Evolutionary conservation across 2,329 filamentous ascomycete species (phyloP), one percentile per base, ranked within the genome.

Genomic region (Teratosphaeria destructans): DNA sequence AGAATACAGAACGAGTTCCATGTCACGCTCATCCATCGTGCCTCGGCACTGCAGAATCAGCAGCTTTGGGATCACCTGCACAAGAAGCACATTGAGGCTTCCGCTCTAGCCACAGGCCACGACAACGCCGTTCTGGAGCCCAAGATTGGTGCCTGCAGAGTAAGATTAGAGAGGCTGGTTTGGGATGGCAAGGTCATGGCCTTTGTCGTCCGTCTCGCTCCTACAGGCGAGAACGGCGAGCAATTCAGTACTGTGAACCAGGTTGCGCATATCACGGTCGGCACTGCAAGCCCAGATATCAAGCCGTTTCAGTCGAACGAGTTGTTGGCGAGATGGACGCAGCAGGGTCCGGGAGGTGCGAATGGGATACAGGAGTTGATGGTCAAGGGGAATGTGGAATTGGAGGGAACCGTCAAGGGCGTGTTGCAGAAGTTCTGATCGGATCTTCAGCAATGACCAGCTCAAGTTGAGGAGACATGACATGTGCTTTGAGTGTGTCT

Each of bases 231-330:
- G 14, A 62, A 75, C 71, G 54, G 89, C 86, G 84, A 54, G 32
- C 57, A 76, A 52, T 80, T 77, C 58, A 79, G 85, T 59, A 93
- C 86, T 62, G 82, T 83, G 52, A 99, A 99, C 70, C 75, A 80
- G 14, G 80, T 95, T 35, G 85, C 92, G 11, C 94, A 99, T 72
- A 84, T 99, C 61, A 99, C 94, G 0, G 80, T 97, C 7, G 94
- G 94, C 23, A 99, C 94, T 0, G 83, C 85, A 10, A 82, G 85
- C 64, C 74, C 79, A 54, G 74, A 79, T 7, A 84, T 97, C 68
- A 97, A 96, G 77, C 93, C 94, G 0, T 92, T 89, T 74, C 93
- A 99, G 78, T 95, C 92, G 76, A 99, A 99, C 70, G 86, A 90
- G 61, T 67, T 99, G 69, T 74, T 99, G 60, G 80, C 80, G 63